Conservation (phyloP, 306 rosid species). For the Citrullus mucosospermus region DNA sequence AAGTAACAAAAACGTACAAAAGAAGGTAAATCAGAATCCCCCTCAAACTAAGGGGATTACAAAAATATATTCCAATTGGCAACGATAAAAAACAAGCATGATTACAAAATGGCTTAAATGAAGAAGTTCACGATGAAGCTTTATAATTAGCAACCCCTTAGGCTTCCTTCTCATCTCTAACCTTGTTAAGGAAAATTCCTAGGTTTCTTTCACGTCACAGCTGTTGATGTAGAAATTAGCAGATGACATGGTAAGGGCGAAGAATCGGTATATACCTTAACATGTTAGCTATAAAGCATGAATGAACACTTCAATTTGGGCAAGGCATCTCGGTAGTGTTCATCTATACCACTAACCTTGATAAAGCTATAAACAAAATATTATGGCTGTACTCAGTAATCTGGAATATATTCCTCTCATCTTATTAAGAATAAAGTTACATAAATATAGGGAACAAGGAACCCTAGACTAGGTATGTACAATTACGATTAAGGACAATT, state of each 20-base stretch:
- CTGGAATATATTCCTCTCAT: too few species aligned
- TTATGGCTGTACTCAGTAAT: not conserved
- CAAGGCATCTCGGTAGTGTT: not conserved
- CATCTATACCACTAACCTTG: not conserved
- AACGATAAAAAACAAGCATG: not conserved
- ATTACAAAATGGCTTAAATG: not conserved
- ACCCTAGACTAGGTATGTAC: too few species aligned
- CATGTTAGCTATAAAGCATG: not conserved
- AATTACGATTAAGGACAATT: too few species aligned
- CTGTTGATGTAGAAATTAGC: not conserved
- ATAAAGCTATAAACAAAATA: not conserved
- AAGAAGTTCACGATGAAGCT: not conserved
- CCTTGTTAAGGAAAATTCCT: too few species aligned
- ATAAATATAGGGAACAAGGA: too few species aligned
- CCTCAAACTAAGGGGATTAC: not conserved
- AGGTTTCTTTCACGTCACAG: not conserved
- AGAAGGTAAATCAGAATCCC: not conserved
- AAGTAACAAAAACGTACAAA: too few species aligned
- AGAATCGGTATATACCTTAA: too few species aligned
- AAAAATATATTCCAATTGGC: not conserved
- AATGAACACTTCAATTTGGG: not conserved
- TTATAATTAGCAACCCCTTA: too few species aligned
- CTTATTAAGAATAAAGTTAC: too few species aligned
- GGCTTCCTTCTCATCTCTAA: not conserved
- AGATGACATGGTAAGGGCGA: not conserved